phyloP scores from a whole-genome alignment of 129 eudicot genomes.

The Tanacetum coccineum region DNA sequence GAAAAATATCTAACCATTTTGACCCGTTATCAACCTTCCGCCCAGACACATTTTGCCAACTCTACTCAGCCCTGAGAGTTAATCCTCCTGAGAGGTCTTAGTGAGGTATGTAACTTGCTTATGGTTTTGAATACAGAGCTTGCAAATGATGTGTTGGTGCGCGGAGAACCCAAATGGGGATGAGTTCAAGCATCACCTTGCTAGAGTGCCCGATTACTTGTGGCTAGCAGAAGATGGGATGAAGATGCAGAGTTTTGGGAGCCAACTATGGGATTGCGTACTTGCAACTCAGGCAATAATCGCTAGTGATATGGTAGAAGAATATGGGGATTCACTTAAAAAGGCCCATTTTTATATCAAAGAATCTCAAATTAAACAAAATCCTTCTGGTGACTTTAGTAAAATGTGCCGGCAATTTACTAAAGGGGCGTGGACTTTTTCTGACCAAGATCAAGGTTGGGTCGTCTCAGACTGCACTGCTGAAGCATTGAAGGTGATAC shows the following conservation, averaged over 20 bases:
- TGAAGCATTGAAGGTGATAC: slow-evolving; percentile 38
- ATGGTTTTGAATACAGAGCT: slow-evolving; percentile 20
- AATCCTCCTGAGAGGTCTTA: not conserved
- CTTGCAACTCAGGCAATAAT: slow-evolving; percentile 78
- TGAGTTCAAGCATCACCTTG: slow-evolving; percentile 61
- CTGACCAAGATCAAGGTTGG: slow-evolving; percentile 55
- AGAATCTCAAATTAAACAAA: slow-evolving; percentile 62
- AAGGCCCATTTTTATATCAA: slow-evolving; percentile 67
- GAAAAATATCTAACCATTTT: not conserved
- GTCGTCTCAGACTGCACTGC: slow-evolving; percentile 54
- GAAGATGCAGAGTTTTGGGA: slow-evolving; percentile 81
- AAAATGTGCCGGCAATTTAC: slow-evolving; percentile 42
- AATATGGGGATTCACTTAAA: slow-evolving; percentile 63
- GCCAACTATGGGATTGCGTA: slow-evolving; percentile 69
- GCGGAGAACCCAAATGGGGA: slow-evolving; percentile 63
- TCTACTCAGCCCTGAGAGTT: too few relatives aligned
- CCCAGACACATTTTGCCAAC: too few relatives aligned
- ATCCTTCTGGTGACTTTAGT: slow-evolving; percentile 37
- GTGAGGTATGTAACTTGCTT: not conserved
- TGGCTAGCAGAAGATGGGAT: slow-evolving; percentile 93
- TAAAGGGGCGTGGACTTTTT: slow-evolving; percentile 47
- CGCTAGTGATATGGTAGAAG: slow-evolving; percentile 63
- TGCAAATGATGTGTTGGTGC: slow-evolving; percentile 55
- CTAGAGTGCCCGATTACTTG: slow-evolving; percentile 67
- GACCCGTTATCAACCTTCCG: not conserved